These are phyloP conservation scores for Beauveria sp. DNA, from an alignment of 2,329 filamentous ascomycete species.

Conservation along the genomic window DNA sequence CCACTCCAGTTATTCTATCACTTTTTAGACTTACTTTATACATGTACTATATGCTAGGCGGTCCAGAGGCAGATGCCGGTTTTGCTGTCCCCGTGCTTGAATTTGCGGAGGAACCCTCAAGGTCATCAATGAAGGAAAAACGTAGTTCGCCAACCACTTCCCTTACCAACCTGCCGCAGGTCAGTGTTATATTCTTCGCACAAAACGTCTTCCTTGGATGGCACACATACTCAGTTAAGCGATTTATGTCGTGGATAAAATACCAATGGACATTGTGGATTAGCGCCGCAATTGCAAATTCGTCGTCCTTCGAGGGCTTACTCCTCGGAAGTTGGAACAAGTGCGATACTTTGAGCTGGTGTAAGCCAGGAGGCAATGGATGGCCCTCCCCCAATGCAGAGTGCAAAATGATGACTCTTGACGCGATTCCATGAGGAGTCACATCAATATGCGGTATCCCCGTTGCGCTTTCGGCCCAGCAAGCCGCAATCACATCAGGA, in stretches of 20 bases:
- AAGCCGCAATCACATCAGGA: conserved; percentile 4
- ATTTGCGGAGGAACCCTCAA: background rate
- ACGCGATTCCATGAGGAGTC: conserved; percentile 3
- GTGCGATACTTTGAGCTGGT: background rate
- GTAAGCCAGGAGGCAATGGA: conserved; percentile 2
- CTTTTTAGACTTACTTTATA: background rate
- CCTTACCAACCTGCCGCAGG: background rate
- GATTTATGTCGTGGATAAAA: conserved; percentile 6
- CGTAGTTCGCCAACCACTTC: conserved; percentile 6
- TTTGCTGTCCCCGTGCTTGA: background rate
- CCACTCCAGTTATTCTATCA: background rate
- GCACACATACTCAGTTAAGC: conserved; percentile 4
- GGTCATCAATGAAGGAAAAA: conserved; percentile 3
- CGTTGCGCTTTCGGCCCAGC: background rate
- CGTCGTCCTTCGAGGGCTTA: background rate
- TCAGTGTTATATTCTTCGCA: background rate
- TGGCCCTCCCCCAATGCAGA: conserved; percentile 3
- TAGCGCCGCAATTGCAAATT: conserved; percentile 3
- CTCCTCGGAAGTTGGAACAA: background rate
- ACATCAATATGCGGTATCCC: background rate
- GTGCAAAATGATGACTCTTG: conserved; percentile 4
- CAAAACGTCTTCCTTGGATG: fast-evolving
- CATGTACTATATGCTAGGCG: background rate
- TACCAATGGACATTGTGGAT: conserved; percentile 9
- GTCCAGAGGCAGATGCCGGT: background rate